These are phyloP conservation scores for Escovopsis weberi DNA, from an alignment of 2,329 filamentous ascomycete species.

Conservation along the genomic window DNA sequence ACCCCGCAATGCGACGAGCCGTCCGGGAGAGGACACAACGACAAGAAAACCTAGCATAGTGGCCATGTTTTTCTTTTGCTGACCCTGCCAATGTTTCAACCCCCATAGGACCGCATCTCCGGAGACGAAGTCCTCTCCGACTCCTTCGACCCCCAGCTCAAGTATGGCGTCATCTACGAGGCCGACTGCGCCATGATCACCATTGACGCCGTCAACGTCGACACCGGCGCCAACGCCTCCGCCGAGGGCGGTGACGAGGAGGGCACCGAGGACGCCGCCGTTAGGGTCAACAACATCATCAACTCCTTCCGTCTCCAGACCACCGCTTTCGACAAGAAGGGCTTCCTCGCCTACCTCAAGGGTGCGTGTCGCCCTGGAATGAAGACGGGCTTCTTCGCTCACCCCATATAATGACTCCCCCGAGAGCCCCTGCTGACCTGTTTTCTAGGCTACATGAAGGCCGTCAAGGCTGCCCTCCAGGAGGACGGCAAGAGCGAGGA, in stretches of 20 bases:
- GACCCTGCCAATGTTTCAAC: constrained; percentile 11
- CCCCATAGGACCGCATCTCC: constrained; percentile 64
- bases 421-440: not conserved
- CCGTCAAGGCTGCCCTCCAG: constrained; percentile 57
- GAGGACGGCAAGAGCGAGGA: constrained; percentile 46
- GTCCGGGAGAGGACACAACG: too few relatives aligned
- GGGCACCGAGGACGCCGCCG: constrained; percentile 50
- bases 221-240: constrained; percentile 92
- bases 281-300: constrained; percentile 85
- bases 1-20: too few relatives aligned
- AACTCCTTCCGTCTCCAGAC: constrained; percentile 78
- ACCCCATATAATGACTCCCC: too few relatives aligned
- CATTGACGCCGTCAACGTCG: constrained; percentile 59
- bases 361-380: constrained; percentile 32
- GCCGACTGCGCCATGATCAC: constrained; percentile 84
- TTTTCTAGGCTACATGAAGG: constrained; percentile 72
- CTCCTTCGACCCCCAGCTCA: constrained; percentile 69
- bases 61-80: constrained; percentile 2
- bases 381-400: not conserved
- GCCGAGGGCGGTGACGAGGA: constrained; percentile 81
- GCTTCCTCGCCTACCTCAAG: constrained; percentile 74
- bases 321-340: constrained; percentile 77
- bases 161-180: constrained; percentile 75
- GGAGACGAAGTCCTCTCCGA: constrained; percentile 96
- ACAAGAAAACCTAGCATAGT: not conserved